Base-by-base conservation (phyloP, 163 green algal species). In the Scenedesmus sp. region DNA sequence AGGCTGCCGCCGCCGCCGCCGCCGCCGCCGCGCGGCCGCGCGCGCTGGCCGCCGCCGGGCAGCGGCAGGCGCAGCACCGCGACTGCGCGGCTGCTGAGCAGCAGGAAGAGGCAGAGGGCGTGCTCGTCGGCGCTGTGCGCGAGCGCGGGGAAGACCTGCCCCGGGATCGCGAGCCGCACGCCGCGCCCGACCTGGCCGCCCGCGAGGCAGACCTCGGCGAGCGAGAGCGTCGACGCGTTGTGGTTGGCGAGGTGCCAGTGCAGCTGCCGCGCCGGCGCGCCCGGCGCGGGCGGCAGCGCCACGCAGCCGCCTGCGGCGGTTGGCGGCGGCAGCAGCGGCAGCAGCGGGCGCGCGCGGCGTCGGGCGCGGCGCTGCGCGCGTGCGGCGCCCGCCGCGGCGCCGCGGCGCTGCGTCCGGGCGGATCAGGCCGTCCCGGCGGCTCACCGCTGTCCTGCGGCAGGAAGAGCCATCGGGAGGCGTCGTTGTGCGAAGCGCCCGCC, bases 231-330 rank as follows among this genome's bases (percentile, higher is more conserved):
- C 18, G 44, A 66, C 22, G 36, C 60, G 28, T 22, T 75, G 53
- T 81, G 74, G 17, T 44, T 81, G 17, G 74, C 34, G 62, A 81
- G 51, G 7, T 75, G 74, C 74, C 74, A 80, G 14, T 53, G 42
- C 29, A 80, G 33, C 72, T 57, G 58, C 15, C 13, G 29, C 36
- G 22, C 36, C 9, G 24, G 36, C 17, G 64, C 34, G 24, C 36
- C 18, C 3, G 20, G 29, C 39, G 67, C 18, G 15, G 50, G 63
- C 20, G 72, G 33, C 18, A 80, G 33, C 9, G 60, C 26, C 14
- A 80, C 29, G 58, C 58, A 56, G 60, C 72, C 72, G 34, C 72
- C 72, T 71, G 72, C 60, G 39, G 28, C 24, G 17, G n/a, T n/a
- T n/a, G n/a, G n/a, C n/a, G n/a, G n/a, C n/a, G 6, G 18, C 48